Conservation (phyloP, 495 filamentous ascomycete genomes). For the Xylaria intraflava region DNA sequence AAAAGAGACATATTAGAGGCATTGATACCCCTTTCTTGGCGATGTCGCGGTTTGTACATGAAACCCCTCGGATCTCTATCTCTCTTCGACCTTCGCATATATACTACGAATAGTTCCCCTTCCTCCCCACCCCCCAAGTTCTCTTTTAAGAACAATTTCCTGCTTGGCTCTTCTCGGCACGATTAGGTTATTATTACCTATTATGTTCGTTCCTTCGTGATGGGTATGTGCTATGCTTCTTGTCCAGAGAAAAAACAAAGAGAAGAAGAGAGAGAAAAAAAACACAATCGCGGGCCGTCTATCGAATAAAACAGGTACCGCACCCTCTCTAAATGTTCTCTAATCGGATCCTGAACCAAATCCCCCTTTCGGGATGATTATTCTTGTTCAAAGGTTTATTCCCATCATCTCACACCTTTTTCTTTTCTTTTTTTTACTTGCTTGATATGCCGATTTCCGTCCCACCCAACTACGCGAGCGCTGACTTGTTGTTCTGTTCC, state of each 20-base stretch:
- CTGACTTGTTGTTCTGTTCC: conserved; percentile 31
- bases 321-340: too few relatives aligned
- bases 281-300: too few relatives aligned
- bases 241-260: too few relatives aligned
- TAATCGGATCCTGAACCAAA: too few relatives aligned
- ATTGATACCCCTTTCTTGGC: conserved; percentile 4
- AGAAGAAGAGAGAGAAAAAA: too few relatives aligned
- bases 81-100: neutral
- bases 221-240: too few relatives aligned
- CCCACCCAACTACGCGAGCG: conserved; percentile 3
- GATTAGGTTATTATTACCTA: too few relatives aligned
- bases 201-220: too few relatives aligned
- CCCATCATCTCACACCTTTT: neutral
- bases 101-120: neutral
- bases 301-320: too few relatives aligned
- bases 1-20: neutral
- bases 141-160: too few relatives aligned
- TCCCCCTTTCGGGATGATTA: too few relatives aligned
- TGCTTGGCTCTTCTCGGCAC: too few relatives aligned
- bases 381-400: neutral
- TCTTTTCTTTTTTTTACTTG: neutral
- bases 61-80: neutral
- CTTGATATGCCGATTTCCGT: neutral
- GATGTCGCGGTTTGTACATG: neutral
- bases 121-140: neutral